These are phyloP conservation scores for Vitis hybrid DNA, from an alignment of 177 flowering plant species.

Conservation along the genomic window DNA sequence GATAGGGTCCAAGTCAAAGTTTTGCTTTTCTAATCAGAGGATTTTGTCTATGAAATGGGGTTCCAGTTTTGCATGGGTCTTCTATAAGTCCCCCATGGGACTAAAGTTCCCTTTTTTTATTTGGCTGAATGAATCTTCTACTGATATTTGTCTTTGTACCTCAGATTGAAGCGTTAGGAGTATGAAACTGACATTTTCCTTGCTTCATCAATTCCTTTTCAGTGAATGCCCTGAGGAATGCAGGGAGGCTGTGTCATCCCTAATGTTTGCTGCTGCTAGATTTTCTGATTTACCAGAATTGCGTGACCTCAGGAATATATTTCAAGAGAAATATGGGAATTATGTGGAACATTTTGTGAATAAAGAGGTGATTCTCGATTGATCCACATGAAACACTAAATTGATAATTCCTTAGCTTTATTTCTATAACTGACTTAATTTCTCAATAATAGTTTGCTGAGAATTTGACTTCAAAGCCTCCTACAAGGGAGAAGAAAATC, in stretches of 20 bases:
- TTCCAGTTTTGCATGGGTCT: too few species aligned
- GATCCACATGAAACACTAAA: neutral
- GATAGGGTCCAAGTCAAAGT: too few species aligned
- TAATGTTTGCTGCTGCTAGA: conserved; percentile 87
- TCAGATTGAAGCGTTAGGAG: conserved; percentile 1
- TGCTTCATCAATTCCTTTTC: conserved; percentile 13
- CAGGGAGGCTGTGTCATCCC: conserved; percentile 63
- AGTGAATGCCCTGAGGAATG: conserved; percentile 82
- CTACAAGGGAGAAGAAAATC: conserved; percentile 45
- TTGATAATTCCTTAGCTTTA: neutral
- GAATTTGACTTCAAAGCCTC: conserved; percentile 38
- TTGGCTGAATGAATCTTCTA: neutral
- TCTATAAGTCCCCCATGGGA: too few species aligned
- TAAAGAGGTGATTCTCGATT: conserved; percentile 48
- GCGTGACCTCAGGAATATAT: conserved; percentile 71
- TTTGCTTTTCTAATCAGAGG: too few species aligned
- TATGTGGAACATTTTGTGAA: conserved; percentile 53
- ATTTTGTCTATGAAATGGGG: too few species aligned
- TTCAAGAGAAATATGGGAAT: conserved; percentile 74
- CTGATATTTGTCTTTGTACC: neutral
- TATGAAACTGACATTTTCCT: neutral
- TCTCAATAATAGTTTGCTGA: conserved; percentile 45
- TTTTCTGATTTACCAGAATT: conserved; percentile 82
- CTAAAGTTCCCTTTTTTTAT: too few species aligned
- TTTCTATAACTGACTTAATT: conserved; percentile 10